These are phyloP conservation scores for Giardia duodenalis DNA, from an alignment of 208 protist genomes.

Conservation along the genomic window DNA sequence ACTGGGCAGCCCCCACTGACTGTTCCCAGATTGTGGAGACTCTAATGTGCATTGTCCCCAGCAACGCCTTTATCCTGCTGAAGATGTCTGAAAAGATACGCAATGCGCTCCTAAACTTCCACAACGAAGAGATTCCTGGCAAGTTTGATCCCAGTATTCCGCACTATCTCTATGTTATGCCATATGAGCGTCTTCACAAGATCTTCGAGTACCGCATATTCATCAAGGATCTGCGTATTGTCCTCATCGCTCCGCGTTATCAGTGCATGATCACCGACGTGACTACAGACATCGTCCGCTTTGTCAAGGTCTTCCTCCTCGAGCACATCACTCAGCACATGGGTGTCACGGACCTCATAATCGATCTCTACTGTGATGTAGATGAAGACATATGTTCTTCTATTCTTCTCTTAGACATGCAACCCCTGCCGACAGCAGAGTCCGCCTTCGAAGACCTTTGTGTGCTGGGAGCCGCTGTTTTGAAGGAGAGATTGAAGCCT, in stretches of 20 bases:
- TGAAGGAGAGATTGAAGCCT: background rate
- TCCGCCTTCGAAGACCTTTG: background rate
- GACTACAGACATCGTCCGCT: background rate
- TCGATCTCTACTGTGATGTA: background rate
- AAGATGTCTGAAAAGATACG: background rate
- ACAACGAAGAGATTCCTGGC: background rate
- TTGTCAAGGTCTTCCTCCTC: background rate
- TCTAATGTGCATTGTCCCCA: background rate
- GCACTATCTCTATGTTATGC: background rate
- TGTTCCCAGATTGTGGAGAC: background rate
- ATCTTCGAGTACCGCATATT: background rate
- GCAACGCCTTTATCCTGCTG: background rate
- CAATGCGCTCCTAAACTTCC: background rate
- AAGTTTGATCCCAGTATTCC: background rate
- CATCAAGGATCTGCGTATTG: background rate
- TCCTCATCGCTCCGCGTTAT: background rate
- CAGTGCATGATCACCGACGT: background rate
- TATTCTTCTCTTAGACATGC: background rate
- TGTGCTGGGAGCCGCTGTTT: background rate
- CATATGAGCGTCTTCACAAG: background rate
- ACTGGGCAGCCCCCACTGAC: background rate
- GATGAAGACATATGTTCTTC: background rate
- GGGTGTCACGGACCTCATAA: background rate
- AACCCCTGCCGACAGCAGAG: background rate
- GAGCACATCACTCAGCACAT: background rate